Evolutionary conservation across 116 monocot species (phyloP).

Genomic region (Thalassia testudinum): DNA sequence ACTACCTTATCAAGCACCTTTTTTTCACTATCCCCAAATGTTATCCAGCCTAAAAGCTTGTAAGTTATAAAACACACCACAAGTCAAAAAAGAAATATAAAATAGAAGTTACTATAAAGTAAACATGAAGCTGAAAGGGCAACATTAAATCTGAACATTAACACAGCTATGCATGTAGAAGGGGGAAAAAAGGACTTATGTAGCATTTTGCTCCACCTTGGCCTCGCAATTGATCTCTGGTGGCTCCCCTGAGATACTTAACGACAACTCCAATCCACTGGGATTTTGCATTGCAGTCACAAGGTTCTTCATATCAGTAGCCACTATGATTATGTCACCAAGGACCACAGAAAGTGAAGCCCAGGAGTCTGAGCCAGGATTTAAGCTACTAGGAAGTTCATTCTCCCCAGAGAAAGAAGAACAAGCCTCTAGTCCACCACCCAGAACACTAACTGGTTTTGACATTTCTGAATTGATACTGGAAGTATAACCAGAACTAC

Average conservation of each 20-base stretch:
- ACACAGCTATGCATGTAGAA: background rate
- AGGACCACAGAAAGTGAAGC: constrained; percentile 24
- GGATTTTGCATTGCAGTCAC: constrained; percentile 13
- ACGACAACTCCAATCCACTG: constrained; percentile 13
- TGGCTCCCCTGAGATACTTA: constrained; percentile 16
- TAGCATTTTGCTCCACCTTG: constrained; percentile 22
- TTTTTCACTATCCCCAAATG: too few species aligned
- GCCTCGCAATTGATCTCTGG: constrained; percentile 20
- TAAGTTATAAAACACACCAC: too few species aligned
- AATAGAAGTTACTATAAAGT: too few species aligned
- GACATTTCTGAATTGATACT: too few species aligned
- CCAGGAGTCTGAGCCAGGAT: constrained; percentile 11
- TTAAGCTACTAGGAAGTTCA: constrained; percentile 4
- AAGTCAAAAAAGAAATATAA: too few species aligned
- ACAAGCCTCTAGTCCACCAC: constrained; percentile 2
- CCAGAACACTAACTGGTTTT: too few species aligned
- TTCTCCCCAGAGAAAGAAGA: constrained; percentile 1
- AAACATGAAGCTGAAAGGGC: too few species aligned
- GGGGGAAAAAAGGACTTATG: background rate
- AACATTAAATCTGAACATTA: too few species aligned
- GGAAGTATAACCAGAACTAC: too few species aligned
- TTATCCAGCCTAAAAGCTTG: too few species aligned
- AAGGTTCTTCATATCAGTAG: constrained; percentile 18
- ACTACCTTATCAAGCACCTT: too few species aligned
- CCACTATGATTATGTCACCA: constrained; percentile 27